Percentiles rank a stretch among this genome's conserved stretches.
Conservation (phyloP, 176 grass and related monocot genomes). For the Coix lacrymajobi region DNA sequence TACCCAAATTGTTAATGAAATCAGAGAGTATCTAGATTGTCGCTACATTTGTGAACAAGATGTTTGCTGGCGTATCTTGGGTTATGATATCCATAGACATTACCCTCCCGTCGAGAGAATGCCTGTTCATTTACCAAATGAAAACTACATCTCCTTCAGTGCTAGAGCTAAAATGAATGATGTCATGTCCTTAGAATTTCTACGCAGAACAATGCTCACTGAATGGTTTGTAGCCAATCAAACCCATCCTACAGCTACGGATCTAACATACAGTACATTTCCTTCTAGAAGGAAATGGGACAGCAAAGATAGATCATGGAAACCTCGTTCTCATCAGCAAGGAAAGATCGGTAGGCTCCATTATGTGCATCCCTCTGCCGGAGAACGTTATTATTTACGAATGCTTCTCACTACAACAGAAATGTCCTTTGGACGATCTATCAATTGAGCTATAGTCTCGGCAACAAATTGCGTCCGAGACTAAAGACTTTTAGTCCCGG, state of each 20-base stretch:
- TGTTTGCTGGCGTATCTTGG: neutral
- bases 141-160: neutral
- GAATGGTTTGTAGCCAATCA: neutral
- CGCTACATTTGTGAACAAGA: neutral
- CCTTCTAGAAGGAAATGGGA: neutral
- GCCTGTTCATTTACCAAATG: neutral
- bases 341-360: too few relatives aligned
- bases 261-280: neutral
- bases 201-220: neutral
- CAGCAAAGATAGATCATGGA: too few relatives aligned
- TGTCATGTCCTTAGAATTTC: neutral
- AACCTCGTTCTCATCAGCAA: too few relatives aligned
- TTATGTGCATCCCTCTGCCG: too few relatives aligned
- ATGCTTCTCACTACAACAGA: too few relatives aligned
- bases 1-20: rapidly evolving
- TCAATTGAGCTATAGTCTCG: too few relatives aligned
- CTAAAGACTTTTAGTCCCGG: too few relatives aligned
- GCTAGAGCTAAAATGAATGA: neutral
- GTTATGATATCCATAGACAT: neutral
- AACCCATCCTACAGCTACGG: neutral
- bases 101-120: neutral
- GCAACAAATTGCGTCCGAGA: too few relatives aligned
- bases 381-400: too few relatives aligned
- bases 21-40: neutral
- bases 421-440: too few relatives aligned